phyloP scores from a whole-genome alignment of 2,329 filamentous ascomycete genomes.

The Cercospora zeina region DNA sequence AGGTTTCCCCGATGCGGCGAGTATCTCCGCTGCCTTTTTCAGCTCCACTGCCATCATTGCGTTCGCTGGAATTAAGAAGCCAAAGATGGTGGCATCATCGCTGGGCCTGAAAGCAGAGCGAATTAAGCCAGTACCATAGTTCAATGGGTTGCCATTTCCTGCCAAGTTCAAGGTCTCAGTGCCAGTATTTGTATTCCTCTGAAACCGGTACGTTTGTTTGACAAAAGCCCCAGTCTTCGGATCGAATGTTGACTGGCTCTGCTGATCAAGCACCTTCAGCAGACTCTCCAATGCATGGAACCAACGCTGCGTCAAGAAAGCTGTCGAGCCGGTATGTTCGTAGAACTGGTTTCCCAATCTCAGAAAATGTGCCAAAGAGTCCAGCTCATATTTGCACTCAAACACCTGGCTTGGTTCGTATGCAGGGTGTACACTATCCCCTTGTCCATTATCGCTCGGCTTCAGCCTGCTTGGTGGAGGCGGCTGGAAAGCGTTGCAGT shows the following conservation, averaged over 20 bases:
- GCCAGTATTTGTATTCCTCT: constrained; percentile 72
- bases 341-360: constrained; percentile 83
- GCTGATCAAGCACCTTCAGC: constrained; percentile 71
- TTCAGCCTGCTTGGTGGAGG: constrained; percentile 77
- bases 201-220: constrained; percentile 83
- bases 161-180: constrained; percentile 85
- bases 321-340: constrained; percentile 71
- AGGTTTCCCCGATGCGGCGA: constrained; percentile 61
- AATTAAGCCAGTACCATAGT: constrained; percentile 77
- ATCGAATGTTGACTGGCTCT: constrained; percentile 80
- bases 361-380: constrained; percentile 90
- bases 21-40: constrained; percentile 67
- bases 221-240: constrained; percentile 62
- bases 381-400: constrained; percentile 98
- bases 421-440: constrained; percentile 78
- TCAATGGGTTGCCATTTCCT: constrained; percentile 89
- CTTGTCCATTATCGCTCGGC: constrained; percentile 73
- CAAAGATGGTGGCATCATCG: constrained; percentile 90
- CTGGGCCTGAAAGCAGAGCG: constrained; percentile 91
- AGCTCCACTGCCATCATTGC: constrained; percentile 95
- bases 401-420: constrained; percentile 87
- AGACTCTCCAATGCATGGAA: constrained; percentile 73
- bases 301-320: constrained; percentile 79
- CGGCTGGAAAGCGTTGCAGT: constrained; percentile 98
- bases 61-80: constrained; percentile 93